phyloP scores from a whole-genome alignment of 805 yeast species.

The Kodamaea laetipori region DNA sequence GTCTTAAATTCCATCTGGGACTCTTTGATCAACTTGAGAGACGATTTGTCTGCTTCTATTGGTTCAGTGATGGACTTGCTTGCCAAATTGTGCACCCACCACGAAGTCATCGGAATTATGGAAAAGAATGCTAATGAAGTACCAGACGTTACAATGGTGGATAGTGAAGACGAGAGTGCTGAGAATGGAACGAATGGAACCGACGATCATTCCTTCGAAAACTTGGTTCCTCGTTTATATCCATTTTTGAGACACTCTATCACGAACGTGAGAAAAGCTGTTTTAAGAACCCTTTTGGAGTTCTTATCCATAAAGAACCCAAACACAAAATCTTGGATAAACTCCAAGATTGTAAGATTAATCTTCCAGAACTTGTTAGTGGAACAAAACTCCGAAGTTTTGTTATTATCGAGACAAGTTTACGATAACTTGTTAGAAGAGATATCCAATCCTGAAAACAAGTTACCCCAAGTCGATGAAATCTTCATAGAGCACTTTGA shows the following conservation, averaged over 20 bases:
- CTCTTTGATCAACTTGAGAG: slow-evolving; percentile 78
- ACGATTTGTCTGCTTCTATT: slow-evolving; percentile 91
- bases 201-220: slow-evolving; percentile 52
- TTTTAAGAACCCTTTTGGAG: slow-evolving; percentile 74
- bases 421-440: slow-evolving; percentile 59
- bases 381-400: slow-evolving; percentile 81
- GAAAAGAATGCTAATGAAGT: slow-evolving; percentile 55
- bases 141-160: slow-evolving; percentile 20
- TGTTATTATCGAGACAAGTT: slow-evolving; percentile 61
- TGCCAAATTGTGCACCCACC: slow-evolving; percentile 82
- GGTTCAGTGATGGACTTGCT: slow-evolving; percentile 95
- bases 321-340: slow-evolving; percentile 68
- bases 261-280: slow-evolving; percentile 86
- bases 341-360: slow-evolving; percentile 69
- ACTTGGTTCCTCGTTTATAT: slow-evolving; percentile 83
- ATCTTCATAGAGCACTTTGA: slow-evolving; percentile 57
- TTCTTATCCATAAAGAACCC: slow-evolving; percentile 64
- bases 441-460: slow-evolving; percentile 27
- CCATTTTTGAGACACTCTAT: slow-evolving; percentile 95
- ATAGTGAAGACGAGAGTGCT: slow-evolving; percentile 5
- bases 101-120: slow-evolving; percentile 72
- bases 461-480: slow-evolving; percentile 49
- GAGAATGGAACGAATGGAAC: slow-evolving; percentile 34
- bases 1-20: slow-evolving; percentile 82
- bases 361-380: slow-evolving; percentile 84